Percentiles rank a stretch among this genome's conserved stretches.
phyloP scores from a whole-genome alignment of 2,329 filamentous ascomycete genomes.

The Colletotrichum gloeosporioides region DNA sequence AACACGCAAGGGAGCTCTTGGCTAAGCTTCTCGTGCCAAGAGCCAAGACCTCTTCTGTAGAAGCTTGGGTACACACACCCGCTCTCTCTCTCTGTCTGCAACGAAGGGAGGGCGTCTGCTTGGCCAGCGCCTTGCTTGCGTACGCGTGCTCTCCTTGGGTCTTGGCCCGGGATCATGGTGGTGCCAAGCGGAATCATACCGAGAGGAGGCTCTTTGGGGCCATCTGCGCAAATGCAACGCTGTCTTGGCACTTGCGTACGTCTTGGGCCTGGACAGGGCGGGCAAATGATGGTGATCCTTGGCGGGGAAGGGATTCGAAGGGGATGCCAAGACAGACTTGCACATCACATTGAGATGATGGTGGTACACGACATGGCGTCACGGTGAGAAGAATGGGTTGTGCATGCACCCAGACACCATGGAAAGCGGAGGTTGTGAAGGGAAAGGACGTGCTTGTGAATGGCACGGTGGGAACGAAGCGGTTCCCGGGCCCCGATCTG shows the following conservation, averaged over 20 bases:
- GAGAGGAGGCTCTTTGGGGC: conserved; percentile 8
- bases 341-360: background rate
- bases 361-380: background rate
- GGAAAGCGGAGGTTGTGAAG: background rate
- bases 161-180: conserved; percentile 1
- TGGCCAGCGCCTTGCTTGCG: background rate
- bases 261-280: background rate
- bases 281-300: background rate
- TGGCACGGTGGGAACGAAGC: background rate
- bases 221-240: background rate
- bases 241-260: conserved; percentile 6
- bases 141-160: background rate
- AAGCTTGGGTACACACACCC: background rate
- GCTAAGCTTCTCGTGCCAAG: conserved; percentile 17
- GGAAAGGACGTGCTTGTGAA: background rate
- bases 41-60: conserved; percentile 3
- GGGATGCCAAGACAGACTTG: background rate
- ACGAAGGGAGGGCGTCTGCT: background rate
- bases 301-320: background rate
- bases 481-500: background rate
- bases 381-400: background rate
- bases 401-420: too few relatives aligned
- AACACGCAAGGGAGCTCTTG: background rate
- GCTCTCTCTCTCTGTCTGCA: background rate
- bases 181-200: background rate